These are phyloP conservation scores for Pochonia chlamydosporia DNA, from an alignment of 2,329 filamentous ascomycete species.

Conservation along the genomic window DNA sequence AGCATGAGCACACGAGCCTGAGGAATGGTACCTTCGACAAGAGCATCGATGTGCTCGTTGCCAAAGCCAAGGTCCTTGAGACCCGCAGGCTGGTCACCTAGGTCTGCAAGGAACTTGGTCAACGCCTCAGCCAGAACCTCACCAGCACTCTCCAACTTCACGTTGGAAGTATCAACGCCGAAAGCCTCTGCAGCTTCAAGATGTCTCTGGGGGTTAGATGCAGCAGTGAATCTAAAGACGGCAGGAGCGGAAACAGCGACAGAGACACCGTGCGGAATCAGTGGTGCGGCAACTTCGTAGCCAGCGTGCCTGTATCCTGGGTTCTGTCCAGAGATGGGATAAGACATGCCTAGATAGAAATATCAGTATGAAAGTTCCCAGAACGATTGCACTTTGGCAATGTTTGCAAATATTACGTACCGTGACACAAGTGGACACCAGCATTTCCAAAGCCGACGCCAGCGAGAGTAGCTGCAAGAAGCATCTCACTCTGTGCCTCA, in stretches of 20 bases:
- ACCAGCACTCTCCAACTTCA: slow-evolving; percentile 84
- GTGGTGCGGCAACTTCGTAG: slow-evolving; percentile 69
- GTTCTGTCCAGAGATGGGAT: slow-evolving; percentile 94
- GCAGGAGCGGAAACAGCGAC: slow-evolving; percentile 91
- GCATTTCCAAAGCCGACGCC: slow-evolving; percentile 97
- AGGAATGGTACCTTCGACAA: slow-evolving; percentile 93
- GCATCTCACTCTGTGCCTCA: slow-evolving; percentile 93
- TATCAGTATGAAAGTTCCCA: not conserved
- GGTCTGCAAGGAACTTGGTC: slow-evolving; percentile 68
- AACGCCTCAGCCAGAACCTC: slow-evolving; percentile 83
- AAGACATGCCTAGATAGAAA: slow-evolving; percentile 71
- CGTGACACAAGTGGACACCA: slow-evolving; percentile 75
- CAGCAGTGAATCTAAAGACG: slow-evolving; percentile 87
- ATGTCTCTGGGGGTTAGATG: slow-evolving; percentile 90
- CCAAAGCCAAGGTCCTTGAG: slow-evolving; percentile 79
- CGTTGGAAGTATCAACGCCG: slow-evolving; percentile 80
- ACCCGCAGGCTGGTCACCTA: slow-evolving; percentile 88
- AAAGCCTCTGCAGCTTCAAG: slow-evolving; percentile 84
- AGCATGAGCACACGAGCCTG: slow-evolving; percentile 88
- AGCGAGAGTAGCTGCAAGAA: slow-evolving; percentile 87
- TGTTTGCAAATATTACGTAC: slow-evolving; percentile 27
- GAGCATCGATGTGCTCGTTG: slow-evolving; percentile 64
- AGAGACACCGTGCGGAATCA: slow-evolving; percentile 94
- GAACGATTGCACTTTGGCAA: not conserved
- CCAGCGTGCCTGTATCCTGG: slow-evolving; percentile 80